Evolutionary conservation across 805 yeast genomes (phyloP).

Genomic region (Tetrapisispora fleetii): DNA sequence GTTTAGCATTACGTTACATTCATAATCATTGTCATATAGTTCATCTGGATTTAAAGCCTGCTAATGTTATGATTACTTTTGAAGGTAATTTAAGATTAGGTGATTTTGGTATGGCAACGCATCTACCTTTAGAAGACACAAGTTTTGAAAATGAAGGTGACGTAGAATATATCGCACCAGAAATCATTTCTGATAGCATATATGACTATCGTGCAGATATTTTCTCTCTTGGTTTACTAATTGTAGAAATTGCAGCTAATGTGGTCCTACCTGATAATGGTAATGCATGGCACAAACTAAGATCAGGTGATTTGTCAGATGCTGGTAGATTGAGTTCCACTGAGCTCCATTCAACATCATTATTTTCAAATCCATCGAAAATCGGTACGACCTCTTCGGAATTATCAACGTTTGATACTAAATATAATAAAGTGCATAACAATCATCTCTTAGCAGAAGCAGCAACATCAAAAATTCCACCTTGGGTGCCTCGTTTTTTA

Average conservation of each 20-base stretch:
- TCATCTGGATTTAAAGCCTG: constrained; percentile 91
- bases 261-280: constrained; percentile 94
- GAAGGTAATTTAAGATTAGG: constrained; percentile 93
- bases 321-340: constrained; percentile 80
- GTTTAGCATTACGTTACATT: constrained; percentile 69
- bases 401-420: constrained; percentile 12
- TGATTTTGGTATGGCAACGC: constrained; percentile 91
- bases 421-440: constrained; percentile 8
- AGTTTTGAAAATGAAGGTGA: constrained; percentile 92
- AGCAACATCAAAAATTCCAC: constrained; percentile 36
- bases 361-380: constrained; percentile 22
- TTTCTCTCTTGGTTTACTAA: constrained; percentile 85
- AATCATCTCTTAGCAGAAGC: background rate
- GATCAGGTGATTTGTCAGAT: constrained; percentile 92
- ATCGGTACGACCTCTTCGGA: constrained; percentile 21
- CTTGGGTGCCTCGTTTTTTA: constrained; percentile 83
- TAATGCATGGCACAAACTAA: constrained; percentile 86
- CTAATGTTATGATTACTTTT: constrained; percentile 86
- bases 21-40: constrained; percentile 65
- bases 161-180: constrained; percentile 96
- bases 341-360: constrained; percentile 38
- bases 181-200: constrained; percentile 68
- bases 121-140: constrained; percentile 52
- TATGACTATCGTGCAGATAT: constrained; percentile 92
- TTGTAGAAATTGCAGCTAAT: constrained; percentile 93